Percentiles rank a stretch among this genome's conserved stretches.
These are phyloP conservation scores for Carex arenaria DNA, from an alignment of 202 grass and related monocot genomes.

Conservation along the genomic window DNA sequence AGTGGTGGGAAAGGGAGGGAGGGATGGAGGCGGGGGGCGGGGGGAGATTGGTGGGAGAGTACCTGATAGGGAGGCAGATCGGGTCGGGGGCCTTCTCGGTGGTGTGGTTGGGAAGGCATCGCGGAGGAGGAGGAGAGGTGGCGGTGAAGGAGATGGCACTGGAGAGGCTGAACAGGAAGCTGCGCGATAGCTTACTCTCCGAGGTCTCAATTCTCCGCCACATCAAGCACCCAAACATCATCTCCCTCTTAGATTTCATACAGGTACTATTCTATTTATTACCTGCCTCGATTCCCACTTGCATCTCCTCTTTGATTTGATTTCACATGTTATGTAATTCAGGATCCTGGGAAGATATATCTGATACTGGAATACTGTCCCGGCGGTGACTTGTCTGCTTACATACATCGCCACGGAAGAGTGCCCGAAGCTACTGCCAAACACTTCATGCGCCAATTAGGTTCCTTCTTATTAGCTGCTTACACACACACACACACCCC, in stretches of 20 bases:
- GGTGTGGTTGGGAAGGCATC: conserved; percentile 66
- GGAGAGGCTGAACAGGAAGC: conserved; percentile 70
- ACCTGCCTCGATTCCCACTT: too few species aligned
- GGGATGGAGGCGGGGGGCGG: conserved; percentile 8
- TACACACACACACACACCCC: too few species aligned
- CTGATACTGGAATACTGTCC: conserved; percentile 90
- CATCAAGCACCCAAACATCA: conserved; percentile 86
- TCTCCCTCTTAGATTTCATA: conserved; percentile 68
- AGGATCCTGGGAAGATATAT: conserved; percentile 66
- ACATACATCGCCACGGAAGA: conserved; percentile 56
- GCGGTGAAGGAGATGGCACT: conserved; percentile 92
- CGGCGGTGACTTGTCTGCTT: conserved; percentile 55
- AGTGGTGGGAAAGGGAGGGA: neutral
- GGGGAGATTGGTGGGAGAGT: conserved; percentile 62
- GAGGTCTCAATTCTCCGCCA: conserved; percentile 83
- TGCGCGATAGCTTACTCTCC: conserved; percentile 82
- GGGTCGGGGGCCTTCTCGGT: conserved; percentile 81
- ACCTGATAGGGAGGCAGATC: conserved; percentile 54
- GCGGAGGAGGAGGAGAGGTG: conserved; percentile 34
- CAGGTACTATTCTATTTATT: conserved; percentile 29
- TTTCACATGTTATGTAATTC: conserved; percentile 18
- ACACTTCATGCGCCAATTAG: conserved; percentile 86
- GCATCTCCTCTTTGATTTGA: neutral
- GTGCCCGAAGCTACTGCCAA: conserved; percentile 73
- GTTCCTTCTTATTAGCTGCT: conserved; percentile 4